Percentiles rank a stretch among this genome's conserved stretches.
Conservation (phyloP, 2,329 filamentous ascomycete genomes). For the Fusarium veterinarium region DNA sequence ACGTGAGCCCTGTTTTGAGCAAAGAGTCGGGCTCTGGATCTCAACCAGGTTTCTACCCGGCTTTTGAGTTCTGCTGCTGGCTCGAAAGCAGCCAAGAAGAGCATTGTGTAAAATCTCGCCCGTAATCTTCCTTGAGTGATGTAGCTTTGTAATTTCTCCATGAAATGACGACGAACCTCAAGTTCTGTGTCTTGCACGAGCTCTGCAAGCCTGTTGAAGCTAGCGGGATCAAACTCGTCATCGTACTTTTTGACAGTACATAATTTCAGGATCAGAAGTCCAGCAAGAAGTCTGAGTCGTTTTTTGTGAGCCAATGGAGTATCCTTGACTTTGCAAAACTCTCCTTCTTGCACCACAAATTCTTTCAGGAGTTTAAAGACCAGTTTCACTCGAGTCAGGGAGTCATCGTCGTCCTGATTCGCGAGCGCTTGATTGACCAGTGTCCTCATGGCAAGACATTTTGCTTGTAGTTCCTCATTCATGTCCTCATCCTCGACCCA, state of each 20-base stretch:
- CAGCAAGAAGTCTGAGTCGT: constrained; percentile 83
- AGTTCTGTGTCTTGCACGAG: constrained; percentile 82
- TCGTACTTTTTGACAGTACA: constrained; percentile 83
- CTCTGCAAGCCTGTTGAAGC: constrained; percentile 85
- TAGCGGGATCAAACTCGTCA: constrained; percentile 74
- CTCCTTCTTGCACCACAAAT: constrained; percentile 79
- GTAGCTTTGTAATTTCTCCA: constrained; percentile 90
- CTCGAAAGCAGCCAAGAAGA: constrained; percentile 93
- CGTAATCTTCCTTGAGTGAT: constrained; percentile 78
- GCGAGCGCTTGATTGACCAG: constrained; percentile 86
- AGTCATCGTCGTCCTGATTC: constrained; percentile 62
- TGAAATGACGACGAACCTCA: constrained; percentile 81
- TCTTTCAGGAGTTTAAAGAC: constrained; percentile 84
- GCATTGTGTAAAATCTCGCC: constrained; percentile 85
- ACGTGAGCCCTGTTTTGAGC: constrained; percentile 67
- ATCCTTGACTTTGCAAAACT: constrained; percentile 78
- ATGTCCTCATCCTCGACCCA: constrained; percentile 77
- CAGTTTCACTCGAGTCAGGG: constrained; percentile 70
- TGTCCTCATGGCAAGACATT: constrained; percentile 84
- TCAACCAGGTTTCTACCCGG: constrained; percentile 87
- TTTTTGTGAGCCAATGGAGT: constrained; percentile 84
- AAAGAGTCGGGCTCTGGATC: constrained; percentile 79
- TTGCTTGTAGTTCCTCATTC: constrained; percentile 85
- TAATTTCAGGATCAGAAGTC: constrained; percentile 84
- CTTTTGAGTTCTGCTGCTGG: constrained; percentile 78